phyloP scores from a whole-genome alignment of 768 basidiomycete species.

The Leccinum subgranulosum region DNA sequence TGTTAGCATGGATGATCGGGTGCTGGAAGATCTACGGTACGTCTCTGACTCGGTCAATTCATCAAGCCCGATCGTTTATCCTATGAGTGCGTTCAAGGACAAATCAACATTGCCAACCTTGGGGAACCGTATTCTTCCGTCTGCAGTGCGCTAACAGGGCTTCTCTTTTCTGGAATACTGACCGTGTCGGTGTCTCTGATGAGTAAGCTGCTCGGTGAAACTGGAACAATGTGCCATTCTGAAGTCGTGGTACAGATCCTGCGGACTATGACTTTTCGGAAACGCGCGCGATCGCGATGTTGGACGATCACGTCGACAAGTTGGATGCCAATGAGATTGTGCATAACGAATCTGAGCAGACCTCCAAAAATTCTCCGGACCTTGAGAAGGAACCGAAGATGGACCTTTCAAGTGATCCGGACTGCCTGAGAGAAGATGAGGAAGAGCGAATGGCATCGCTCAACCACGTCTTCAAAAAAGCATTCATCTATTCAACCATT shows the following conservation, averaged over 20 bases:
- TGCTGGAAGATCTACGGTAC: conserved; percentile 48
- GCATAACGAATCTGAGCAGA: neutral
- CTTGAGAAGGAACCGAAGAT: conserved; percentile 15
- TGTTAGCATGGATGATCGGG: conserved; percentile 50
- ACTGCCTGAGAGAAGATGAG: neutral
- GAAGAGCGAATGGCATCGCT: conserved; percentile 18
- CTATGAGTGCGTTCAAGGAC: conserved; percentile 19
- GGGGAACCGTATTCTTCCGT: conserved; percentile 40
- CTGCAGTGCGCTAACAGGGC: conserved; percentile 37
- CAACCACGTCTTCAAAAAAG: conserved; percentile 30
- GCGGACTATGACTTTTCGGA: conserved; percentile 38
- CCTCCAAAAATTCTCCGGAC: conserved; percentile 4
- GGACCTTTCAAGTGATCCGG: neutral
- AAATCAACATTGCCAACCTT: conserved; percentile 35
- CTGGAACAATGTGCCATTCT: neutral
- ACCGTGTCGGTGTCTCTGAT: conserved; percentile 35
- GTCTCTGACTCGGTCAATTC: neutral
- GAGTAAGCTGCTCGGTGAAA: conserved; percentile 20
- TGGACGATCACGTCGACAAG: conserved; percentile 17
- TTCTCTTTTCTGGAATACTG: conserved; percentile 37
- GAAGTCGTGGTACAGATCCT: conserved; percentile 22
- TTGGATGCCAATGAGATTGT: neutral
- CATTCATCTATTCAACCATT: conserved; percentile 31
- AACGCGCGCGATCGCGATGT: conserved; percentile 33
- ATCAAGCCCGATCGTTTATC: neutral